Evolutionary conservation across 371 early-diverging fungal species (phyloP).

Genomic region (Mortierella sp.): DNA sequence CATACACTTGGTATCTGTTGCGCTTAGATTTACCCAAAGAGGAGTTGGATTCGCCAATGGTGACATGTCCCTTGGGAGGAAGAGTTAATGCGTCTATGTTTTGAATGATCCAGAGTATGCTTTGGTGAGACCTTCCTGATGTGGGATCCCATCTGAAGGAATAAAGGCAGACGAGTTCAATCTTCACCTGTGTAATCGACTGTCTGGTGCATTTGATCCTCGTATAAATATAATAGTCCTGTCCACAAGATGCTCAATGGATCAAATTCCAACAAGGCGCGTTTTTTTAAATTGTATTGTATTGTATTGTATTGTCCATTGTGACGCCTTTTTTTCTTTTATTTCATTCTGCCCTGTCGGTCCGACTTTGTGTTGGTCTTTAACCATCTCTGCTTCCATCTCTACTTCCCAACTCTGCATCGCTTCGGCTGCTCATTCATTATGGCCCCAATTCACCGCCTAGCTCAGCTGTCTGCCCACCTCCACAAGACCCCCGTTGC

Average conservation of each 20-base stretch:
- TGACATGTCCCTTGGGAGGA: constrained; percentile 39
- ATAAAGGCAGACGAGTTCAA: background rate
- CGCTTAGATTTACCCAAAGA: constrained; percentile 31
- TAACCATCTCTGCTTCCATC: background rate
- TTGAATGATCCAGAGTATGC: background rate
- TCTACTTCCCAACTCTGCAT: background rate
- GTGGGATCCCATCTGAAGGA: background rate
- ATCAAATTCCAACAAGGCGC: background rate
- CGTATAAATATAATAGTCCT: background rate
- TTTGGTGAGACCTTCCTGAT: constrained; percentile 2
- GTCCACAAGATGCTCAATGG: background rate
- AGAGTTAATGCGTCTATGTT: constrained; percentile 26
- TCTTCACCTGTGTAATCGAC: constrained; percentile 23
- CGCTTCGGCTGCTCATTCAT: background rate
- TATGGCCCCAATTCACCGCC: constrained; percentile 38
- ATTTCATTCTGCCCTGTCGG: background rate
- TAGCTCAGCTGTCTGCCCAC: constrained; percentile 29
- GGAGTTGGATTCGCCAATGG: constrained; percentile 44
- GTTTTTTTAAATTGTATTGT: background rate
- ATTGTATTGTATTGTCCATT: background rate
- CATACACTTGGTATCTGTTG: too few species aligned
- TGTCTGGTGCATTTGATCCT: constrained; percentile 18
- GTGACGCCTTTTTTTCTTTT: constrained; percentile 12
- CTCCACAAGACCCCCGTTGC: constrained; percentile 18
- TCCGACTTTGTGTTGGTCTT: background rate